These are phyloP conservation scores for Lecanicillium sp. DNA, from an alignment of 2,329 filamentous ascomycete genomes.

Conservation along the genomic window DNA sequence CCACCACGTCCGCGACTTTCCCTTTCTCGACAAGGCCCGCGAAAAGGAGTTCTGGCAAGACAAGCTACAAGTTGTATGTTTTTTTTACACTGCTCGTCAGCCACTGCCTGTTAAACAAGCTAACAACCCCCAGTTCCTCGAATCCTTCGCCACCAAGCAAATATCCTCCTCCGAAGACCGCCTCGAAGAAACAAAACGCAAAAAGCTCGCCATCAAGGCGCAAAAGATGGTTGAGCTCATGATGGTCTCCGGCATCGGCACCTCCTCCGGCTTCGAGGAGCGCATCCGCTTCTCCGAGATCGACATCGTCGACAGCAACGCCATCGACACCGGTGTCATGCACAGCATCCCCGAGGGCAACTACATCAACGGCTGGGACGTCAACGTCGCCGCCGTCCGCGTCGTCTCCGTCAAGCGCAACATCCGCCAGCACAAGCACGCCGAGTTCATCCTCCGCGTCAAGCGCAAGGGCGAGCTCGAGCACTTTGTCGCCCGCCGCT, in stretches of 20 bases:
- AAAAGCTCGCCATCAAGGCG: conserved; percentile 86
- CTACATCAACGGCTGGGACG: conserved; percentile 91
- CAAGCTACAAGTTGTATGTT: conserved; percentile 82
- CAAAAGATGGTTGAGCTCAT: conserved; percentile 96
- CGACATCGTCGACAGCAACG: conserved; percentile 89
- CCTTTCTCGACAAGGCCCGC: conserved; percentile 90
- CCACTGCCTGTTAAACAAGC: not conserved
- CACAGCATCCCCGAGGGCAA: conserved; percentile 86
- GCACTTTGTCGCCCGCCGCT: conserved; percentile 75
- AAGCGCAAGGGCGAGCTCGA: conserved; percentile 71
- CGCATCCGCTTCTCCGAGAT: conserved; percentile 94
- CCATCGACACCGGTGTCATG: conserved; percentile 83
- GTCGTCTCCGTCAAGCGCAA: conserved; percentile 77
- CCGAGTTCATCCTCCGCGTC: conserved; percentile 85
- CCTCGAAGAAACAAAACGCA: conserved; percentile 89
- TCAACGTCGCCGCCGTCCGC: conserved; percentile 88
- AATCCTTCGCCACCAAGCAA: conserved; percentile 94
- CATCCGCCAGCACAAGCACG: conserved; percentile 84
- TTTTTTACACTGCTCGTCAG: not conserved
- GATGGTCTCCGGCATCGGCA: conserved; percentile 98
- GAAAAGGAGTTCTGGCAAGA: conserved; percentile 99
- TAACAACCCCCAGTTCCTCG: conserved; percentile 63
- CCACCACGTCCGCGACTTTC: conserved; percentile 95
- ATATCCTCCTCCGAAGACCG: conserved; percentile 96
- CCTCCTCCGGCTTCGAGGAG: conserved; percentile 95